These are phyloP conservation scores for Rubroshorea leprosula DNA, from an alignment of 345 rosid species.

Conservation along the genomic window DNA sequence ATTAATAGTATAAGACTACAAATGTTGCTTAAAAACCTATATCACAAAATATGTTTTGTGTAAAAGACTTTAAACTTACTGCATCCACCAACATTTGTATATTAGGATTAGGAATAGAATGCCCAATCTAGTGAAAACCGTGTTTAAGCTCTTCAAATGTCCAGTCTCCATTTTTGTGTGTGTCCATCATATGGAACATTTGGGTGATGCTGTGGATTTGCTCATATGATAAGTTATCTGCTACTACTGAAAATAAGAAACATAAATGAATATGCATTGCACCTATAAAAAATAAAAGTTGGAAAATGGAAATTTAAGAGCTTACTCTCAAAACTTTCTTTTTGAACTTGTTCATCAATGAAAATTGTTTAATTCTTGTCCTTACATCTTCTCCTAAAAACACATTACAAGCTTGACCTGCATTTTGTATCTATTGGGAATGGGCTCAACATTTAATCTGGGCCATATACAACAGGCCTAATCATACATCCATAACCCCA, in stretches of 20 bases:
- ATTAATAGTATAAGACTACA: too few species aligned
- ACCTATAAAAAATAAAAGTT: not conserved
- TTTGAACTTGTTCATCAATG: slow-evolving; percentile 89
- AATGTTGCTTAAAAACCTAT: too few species aligned
- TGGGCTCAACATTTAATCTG: too few species aligned
- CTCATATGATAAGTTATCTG: slow-evolving; percentile 69
- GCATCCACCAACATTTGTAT: slow-evolving; percentile 76
- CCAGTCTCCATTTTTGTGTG: slow-evolving; percentile 66
- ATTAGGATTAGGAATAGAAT: slow-evolving; percentile 57
- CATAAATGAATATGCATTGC: not conserved
- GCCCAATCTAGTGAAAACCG: slow-evolving; percentile 57
- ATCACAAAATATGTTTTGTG: too few species aligned
- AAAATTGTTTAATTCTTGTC: slow-evolving; percentile 74
- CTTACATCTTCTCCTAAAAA: slow-evolving; percentile 70
- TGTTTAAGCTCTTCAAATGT: slow-evolving; percentile 69
- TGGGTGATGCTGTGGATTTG: slow-evolving; percentile 46
- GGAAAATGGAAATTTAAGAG: not conserved
- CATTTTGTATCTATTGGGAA: slow-evolving; percentile 58
- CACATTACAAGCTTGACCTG: slow-evolving; percentile 51
- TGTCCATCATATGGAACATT: slow-evolving; percentile 72
- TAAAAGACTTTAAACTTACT: slow-evolving; percentile 26
- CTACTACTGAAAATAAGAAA: slow-evolving; percentile 50
- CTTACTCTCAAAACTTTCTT: slow-evolving; percentile 79
- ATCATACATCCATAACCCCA: too few species aligned
- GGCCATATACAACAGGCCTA: too few species aligned